Evolutionary conservation across 2,329 filamentous ascomycete species (phyloP).

Genomic region (Fusarium staphyleae): DNA sequence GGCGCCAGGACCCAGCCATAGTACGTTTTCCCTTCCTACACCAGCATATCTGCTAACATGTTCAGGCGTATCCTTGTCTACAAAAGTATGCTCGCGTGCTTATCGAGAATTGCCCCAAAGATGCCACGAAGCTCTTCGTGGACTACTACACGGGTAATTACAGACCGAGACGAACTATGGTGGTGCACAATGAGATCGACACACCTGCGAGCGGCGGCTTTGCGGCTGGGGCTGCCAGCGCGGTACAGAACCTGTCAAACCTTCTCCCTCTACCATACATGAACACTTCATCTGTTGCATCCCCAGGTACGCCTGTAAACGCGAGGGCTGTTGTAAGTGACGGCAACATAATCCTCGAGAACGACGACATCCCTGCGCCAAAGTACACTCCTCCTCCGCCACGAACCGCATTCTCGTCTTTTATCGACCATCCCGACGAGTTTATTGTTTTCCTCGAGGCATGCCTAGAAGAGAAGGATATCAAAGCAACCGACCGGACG

Average conservation of each 20-base stretch:
- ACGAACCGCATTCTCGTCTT: conserved; percentile 90
- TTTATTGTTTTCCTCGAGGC: conserved; percentile 94
- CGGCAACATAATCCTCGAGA: conserved; percentile 57
- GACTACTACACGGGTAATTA: conserved; percentile 94
- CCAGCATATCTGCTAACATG: conserved; percentile 42
- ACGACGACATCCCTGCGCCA: conserved; percentile 54
- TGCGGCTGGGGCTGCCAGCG: conserved; percentile 69
- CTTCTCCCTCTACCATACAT: conserved; percentile 87
- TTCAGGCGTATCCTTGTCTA: conserved; percentile 80
- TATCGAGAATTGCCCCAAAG: conserved; percentile 82
- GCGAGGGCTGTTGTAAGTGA: conserved; percentile 60
- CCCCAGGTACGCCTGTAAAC: conserved; percentile 59
- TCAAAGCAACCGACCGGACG: conserved; percentile 77
- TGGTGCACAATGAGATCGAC: conserved; percentile 46
- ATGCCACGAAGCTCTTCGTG: conserved; percentile 87
- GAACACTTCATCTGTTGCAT: conserved; percentile 66
- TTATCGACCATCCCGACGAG: conserved; percentile 90
- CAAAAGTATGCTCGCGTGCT: conserved; percentile 96
- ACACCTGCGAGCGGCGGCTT: conserved; percentile 54
- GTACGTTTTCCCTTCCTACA: conserved; percentile 56
- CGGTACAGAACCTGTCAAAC: conserved; percentile 85
- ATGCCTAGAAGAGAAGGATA: conserved; percentile 73
- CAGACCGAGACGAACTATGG: conserved; percentile 70
- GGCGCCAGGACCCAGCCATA: conserved; percentile 79
- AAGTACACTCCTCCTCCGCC: conserved; percentile 84